Evolutionary conservation across 1,284 basidiomycete genomes (phyloP).

Genomic region (Ganoderma meredithae): DNA sequence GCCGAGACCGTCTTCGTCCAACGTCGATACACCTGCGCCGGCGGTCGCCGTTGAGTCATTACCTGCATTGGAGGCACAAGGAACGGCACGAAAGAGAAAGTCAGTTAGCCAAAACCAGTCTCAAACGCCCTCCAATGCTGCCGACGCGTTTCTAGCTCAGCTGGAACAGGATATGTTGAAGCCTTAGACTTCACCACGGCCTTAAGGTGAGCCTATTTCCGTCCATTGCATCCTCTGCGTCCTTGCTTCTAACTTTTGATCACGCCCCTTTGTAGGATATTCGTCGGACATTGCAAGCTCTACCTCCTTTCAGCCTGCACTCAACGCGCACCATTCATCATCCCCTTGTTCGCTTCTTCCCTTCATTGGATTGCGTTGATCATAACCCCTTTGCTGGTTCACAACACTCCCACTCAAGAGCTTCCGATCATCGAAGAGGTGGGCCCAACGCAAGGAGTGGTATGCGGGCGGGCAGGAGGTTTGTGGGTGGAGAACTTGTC

Average conservation of each 20-base stretch:
- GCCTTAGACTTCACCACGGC: constrained; percentile 5
- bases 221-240: background rate
- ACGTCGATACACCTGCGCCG: constrained; percentile 7
- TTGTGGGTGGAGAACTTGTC: too few species aligned
- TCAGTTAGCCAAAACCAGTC: constrained; percentile 33
- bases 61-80: constrained; percentile 54
- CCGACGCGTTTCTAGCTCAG: constrained; percentile 70
- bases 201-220: constrained; percentile 14
- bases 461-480: too few species aligned
- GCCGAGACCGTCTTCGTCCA: background rate
- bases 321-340: constrained; percentile 47
- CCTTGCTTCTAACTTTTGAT: background rate
- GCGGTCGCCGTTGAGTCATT: constrained; percentile 52
- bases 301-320: constrained; percentile 52
- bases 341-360: constrained; percentile 44
- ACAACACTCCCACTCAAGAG: constrained; percentile 44
- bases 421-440: too few species aligned
- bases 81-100: constrained; percentile 34
- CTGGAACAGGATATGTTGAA: constrained; percentile 55
- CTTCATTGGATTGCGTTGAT: constrained; percentile 49
- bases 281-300: constrained; percentile 57
- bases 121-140: constrained; percentile 43
- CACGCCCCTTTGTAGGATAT: constrained; percentile 47
- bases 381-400: constrained; percentile 49
- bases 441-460: too few species aligned